phyloP scores from a whole-genome alignment of 2,329 filamentous ascomycete genomes.

The Penicillium brevicompactum region DNA sequence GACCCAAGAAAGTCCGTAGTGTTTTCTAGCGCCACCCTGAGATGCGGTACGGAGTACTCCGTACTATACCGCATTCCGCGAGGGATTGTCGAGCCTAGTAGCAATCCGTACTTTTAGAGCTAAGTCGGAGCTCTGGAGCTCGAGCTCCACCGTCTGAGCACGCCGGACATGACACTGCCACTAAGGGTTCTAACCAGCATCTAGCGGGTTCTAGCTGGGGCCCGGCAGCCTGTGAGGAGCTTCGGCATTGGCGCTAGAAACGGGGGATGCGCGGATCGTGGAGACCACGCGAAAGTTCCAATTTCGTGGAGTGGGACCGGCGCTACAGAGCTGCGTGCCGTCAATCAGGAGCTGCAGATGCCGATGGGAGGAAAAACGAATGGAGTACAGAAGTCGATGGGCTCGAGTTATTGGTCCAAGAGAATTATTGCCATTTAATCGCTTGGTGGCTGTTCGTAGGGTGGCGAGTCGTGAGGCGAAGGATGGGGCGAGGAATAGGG shows the following conservation, averaged over 20 bases:
- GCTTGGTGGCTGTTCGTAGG: neutral
- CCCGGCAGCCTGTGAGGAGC: slow-evolving; percentile 8
- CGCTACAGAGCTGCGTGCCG: slow-evolving; percentile 17
- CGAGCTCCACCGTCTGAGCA: slow-evolving; percentile 14
- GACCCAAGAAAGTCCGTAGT: neutral
- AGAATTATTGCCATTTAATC: neutral
- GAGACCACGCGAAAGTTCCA: slow-evolving; percentile 20
- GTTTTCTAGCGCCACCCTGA: slow-evolving; percentile 5
- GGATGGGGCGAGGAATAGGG: slow-evolving; percentile 3
- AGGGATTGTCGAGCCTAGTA: neutral
- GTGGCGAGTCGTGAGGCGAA: slow-evolving; percentile 1
- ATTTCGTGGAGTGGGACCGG: slow-evolving; percentile 22
- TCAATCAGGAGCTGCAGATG: slow-evolving; percentile 14
- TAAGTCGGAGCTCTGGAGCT: slow-evolving; percentile 1
- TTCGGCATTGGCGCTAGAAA: slow-evolving; percentile 22
- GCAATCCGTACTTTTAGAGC: neutral
- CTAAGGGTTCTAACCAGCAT: slow-evolving; percentile 29
- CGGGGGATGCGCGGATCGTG: slow-evolving; percentile 29
- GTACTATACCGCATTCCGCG: neutral
- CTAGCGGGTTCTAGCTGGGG: slow-evolving; percentile 37
- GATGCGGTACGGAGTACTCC: neutral
- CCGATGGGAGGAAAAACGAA: slow-evolving; percentile 10
- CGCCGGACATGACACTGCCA: slow-evolving; percentile 28
- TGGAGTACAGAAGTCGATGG: slow-evolving; percentile 14
- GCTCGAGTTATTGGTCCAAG: slow-evolving; percentile 12